These are phyloP conservation scores for Yarrowia sp. DNA, from an alignment of 805 yeast species.

Conservation along the genomic window DNA sequence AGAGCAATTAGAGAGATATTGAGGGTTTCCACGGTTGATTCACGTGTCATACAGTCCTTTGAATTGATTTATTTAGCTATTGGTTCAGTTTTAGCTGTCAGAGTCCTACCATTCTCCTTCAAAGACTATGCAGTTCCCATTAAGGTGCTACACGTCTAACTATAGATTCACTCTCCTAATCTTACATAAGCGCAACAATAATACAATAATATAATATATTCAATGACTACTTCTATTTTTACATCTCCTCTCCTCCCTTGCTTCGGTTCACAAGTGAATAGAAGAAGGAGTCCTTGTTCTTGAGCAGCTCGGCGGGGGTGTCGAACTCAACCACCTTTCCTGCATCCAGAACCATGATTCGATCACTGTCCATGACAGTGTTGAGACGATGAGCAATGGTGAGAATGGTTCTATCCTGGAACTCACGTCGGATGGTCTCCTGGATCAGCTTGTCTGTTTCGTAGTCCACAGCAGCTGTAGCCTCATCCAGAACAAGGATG, in stretches of 20 bases:
- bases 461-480: constrained; percentile 75
- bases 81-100: too few relatives aligned
- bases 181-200: not conserved
- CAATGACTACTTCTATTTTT: not conserved
- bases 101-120: too few relatives aligned
- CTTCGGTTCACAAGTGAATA: constrained; percentile 8
- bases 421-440: constrained; percentile 66
- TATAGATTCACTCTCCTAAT: too few relatives aligned
- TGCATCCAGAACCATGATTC: constrained; percentile 64
- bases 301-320: constrained; percentile 53
- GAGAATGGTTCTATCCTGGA: constrained; percentile 66
- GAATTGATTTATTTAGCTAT: too few relatives aligned
- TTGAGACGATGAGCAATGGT: constrained; percentile 85
- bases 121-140: too few relatives aligned
- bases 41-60: too few relatives aligned
- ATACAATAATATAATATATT: not conserved
- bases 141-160: too few relatives aligned
- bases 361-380: constrained; percentile 77
- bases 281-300: constrained; percentile 7
- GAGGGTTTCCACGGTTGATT: too few relatives aligned
- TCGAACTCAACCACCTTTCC: constrained; percentile 78
- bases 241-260: constrained; percentile 5
- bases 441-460: constrained; percentile 75
- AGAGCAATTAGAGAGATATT: too few relatives aligned
- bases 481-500: constrained; percentile 76